Conservation (phyloP, 108 stramenopile genomes). For the Cyclotella kingstonii region DNA sequence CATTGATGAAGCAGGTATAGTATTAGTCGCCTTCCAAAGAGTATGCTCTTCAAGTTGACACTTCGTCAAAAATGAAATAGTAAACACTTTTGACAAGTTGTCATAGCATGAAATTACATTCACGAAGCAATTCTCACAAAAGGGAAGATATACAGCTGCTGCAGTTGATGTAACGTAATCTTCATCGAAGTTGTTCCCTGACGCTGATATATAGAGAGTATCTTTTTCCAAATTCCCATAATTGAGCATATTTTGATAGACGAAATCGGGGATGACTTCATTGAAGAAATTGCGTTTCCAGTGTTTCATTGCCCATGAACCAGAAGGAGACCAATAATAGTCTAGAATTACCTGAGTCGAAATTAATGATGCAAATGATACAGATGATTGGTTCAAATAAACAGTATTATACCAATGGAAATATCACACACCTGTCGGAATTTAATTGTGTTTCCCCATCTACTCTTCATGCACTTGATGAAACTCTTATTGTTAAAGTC, state of each 20-base stretch:
- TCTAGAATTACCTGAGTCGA: conserved; percentile 70
- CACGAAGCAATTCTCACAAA: conserved; percentile 71
- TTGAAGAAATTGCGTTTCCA: conserved; percentile 71
- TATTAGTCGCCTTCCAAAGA: conserved; percentile 75
- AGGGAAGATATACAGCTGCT: conserved; percentile 75
- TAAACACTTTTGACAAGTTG: conserved; percentile 52
- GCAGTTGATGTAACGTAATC: conserved; percentile 19
- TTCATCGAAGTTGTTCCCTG: background rate
- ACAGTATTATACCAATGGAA: background rate
- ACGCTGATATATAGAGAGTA: conserved; percentile 9
- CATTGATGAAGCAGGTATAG: conserved; percentile 62
- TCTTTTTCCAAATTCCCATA: conserved; percentile 42
- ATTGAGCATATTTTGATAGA: conserved; percentile 48
- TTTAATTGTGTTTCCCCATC: conserved; percentile 46
- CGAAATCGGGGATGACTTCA: conserved; percentile 60
- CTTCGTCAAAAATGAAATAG: conserved; percentile 68
- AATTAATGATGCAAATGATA: background rate
- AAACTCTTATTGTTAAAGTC: conserved; percentile 66
- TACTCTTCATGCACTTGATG: conserved; percentile 32
- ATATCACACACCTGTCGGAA: conserved; percentile 50
- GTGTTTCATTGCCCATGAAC: conserved; percentile 49
- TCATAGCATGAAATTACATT: conserved; percentile 52
- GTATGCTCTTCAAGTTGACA: conserved; percentile 56
- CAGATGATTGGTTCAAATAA: too few species aligned
- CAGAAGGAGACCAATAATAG: conserved; percentile 80